Evolutionary conservation across 768 basidiomycete genomes (phyloP).

Genomic region (Tricholoma flavovirens): DNA sequence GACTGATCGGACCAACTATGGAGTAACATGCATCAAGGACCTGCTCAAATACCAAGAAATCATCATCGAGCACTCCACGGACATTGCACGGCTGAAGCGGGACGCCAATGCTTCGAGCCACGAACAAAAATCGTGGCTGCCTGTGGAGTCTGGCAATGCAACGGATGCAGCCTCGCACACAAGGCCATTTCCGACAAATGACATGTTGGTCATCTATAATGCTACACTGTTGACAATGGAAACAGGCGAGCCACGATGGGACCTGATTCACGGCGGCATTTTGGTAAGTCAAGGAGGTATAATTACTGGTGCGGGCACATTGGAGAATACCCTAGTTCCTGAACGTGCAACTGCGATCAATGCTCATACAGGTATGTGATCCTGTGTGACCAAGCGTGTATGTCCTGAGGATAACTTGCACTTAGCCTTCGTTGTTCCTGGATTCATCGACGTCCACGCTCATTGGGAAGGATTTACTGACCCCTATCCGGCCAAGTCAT

Average conservation of each 20-base stretch:
- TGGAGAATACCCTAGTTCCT: slow-evolving; percentile 23
- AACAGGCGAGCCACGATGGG: slow-evolving; percentile 39
- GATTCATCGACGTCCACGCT: slow-evolving; percentile 73
- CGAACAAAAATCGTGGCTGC: slow-evolving; percentile 15
- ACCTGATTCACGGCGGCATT: slow-evolving; percentile 48
- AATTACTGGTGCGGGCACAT: slow-evolving; percentile 43
- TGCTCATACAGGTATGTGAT: slow-evolving; percentile 51
- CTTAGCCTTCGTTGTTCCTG: slow-evolving; percentile 59
- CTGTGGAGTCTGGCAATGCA: neutral
- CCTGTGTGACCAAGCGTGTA: neutral
- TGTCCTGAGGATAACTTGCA: neutral
- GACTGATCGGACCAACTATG: slow-evolving; percentile 49
- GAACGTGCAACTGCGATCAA: slow-evolving; percentile 44
- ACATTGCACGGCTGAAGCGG: slow-evolving; percentile 51
- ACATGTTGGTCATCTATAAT: slow-evolving; percentile 56
- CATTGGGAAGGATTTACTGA: slow-evolving; percentile 58
- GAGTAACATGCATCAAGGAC: slow-evolving; percentile 53
- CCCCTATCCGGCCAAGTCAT: slow-evolving; percentile 57
- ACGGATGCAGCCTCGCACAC: neutral
- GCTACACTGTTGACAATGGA: slow-evolving; percentile 71
- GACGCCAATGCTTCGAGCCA: slow-evolving; percentile 32
- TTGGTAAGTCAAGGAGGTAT: slow-evolving; percentile 52
- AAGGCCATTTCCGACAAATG: slow-evolving; percentile 21
- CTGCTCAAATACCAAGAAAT: slow-evolving; percentile 56
- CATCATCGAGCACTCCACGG: slow-evolving; percentile 53